Evolutionary conservation across 805 yeast species (phyloP).

Genomic region (Wickerhamomyces rabaulensis): DNA sequence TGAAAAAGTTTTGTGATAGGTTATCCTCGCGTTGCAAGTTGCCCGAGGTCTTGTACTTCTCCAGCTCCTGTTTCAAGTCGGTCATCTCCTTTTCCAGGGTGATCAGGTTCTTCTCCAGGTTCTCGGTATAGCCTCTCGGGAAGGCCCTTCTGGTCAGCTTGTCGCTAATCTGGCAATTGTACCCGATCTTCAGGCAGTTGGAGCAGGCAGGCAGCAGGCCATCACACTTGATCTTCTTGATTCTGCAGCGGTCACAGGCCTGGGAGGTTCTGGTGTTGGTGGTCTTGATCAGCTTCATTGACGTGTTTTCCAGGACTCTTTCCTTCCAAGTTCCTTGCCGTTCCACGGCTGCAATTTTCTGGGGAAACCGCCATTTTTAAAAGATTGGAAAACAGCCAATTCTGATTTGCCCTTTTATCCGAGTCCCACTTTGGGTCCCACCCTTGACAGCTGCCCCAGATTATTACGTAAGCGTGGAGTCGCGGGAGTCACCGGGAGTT

Average conservation of each 20-base stretch:
- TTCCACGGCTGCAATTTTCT: too few relatives aligned
- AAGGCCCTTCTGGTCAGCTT: slow-evolving; percentile 71
- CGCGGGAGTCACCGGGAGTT: not conserved
- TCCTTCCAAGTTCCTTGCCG: too few relatives aligned
- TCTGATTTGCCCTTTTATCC: not conserved
- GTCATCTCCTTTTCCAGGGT: slow-evolving; percentile 54
- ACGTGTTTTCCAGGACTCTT: too few relatives aligned
- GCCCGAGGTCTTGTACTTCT: slow-evolving; percentile 17
- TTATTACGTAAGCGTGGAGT: not conserved
- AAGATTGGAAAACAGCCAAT: not conserved
- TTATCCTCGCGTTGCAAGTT: not conserved
- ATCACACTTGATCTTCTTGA: slow-evolving; percentile 72
- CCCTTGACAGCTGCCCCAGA: not conserved
- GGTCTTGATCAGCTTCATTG: slow-evolving; percentile 22
- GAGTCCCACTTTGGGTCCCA: not conserved
- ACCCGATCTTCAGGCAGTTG: slow-evolving; percentile 60
- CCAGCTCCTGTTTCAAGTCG: slow-evolving; percentile 31
- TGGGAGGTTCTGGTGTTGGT: slow-evolving; percentile 52
- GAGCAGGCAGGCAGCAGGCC: slow-evolving; percentile 64
- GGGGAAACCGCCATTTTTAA: not conserved
- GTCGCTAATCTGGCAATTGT: slow-evolving; percentile 67
- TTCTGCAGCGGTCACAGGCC: slow-evolving; percentile 78
- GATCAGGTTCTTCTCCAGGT: slow-evolving; percentile 57
- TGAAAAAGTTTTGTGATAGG: slow-evolving; percentile 19
- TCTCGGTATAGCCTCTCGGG: slow-evolving; percentile 78